These are phyloP conservation scores for Oryza officinalis DNA, from an alignment of 176 grass and related monocot genomes.

Conservation along the genomic window DNA sequence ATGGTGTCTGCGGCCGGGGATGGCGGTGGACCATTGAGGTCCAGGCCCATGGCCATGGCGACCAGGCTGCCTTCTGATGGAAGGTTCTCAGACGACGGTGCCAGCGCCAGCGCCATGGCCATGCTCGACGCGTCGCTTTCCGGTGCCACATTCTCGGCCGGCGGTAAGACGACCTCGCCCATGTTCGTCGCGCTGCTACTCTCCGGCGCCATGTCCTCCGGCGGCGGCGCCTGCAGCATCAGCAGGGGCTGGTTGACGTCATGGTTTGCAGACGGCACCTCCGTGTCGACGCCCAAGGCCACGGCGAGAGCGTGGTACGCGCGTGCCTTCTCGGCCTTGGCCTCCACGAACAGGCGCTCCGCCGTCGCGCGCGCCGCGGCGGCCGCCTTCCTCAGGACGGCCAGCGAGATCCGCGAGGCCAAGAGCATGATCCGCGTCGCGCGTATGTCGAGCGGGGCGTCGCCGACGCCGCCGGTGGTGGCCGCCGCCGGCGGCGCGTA, in stretches of 20 bases:
- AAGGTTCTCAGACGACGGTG: not conserved
- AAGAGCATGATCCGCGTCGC: conserved; percentile 37
- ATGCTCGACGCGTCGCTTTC: not conserved
- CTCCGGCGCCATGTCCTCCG: not conserved
- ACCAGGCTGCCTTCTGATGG: not conserved
- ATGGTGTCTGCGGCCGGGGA: not conserved
- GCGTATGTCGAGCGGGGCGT: not conserved
- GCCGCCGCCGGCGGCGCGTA: conserved; percentile 4
- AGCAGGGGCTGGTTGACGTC: not conserved
- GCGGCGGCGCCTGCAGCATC: not conserved
- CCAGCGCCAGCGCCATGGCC: not conserved
- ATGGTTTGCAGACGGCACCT: not conserved
- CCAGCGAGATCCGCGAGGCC: conserved; percentile 28
- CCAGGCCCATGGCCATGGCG: not conserved
- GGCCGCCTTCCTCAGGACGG: conserved; percentile 22
- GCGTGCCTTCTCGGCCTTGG: conserved; percentile 1
- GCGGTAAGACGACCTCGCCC: not conserved
- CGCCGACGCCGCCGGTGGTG: not conserved
- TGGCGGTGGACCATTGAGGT: conserved; percentile 2
- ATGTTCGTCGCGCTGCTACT: no score
- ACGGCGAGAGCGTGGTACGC: conserved; percentile 34
- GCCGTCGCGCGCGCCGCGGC: conserved; percentile 8
- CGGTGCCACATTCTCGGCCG: not conserved
- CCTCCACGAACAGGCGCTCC: conserved; percentile 37
- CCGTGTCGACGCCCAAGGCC: not conserved